Percentiles rank a stretch among this genome's conserved stretches.
Conservation (phyloP, 2,329 filamentous ascomycete species). For the Claviceps quebecensis region DNA sequence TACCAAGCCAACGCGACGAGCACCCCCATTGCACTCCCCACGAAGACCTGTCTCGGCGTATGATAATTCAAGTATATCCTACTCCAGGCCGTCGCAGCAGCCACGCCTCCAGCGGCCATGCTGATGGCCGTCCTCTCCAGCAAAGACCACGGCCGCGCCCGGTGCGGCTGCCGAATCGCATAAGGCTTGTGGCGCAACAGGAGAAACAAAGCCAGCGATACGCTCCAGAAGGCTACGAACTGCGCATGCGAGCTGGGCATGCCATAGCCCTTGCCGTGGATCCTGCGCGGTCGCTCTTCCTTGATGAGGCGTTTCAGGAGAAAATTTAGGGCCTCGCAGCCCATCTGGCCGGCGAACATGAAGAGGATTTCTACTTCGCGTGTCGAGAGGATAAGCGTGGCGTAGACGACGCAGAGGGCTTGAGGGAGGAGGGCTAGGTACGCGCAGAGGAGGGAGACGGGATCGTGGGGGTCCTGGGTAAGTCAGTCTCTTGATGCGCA, state of each 20-base stretch:
- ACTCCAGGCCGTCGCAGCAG: conserved; percentile 61
- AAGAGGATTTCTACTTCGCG: conserved; percentile 80
- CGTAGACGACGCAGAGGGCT: conserved; percentile 79
- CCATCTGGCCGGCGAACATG: conserved; percentile 84
- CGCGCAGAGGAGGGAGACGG: conserved; percentile 73
- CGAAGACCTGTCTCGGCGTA: conserved; percentile 74
- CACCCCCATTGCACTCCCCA: conserved; percentile 57
- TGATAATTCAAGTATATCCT: conserved; percentile 89
- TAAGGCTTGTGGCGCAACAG: conserved; percentile 59
- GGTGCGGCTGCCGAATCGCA: conserved; percentile 9
- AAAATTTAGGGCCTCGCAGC: conserved; percentile 86
- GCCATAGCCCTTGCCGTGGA: conserved; percentile 86
- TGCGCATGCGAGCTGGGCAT: conserved; percentile 95
- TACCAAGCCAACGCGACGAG: conserved; percentile 71
- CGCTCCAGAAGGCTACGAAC: conserved; percentile 82
- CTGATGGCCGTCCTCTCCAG: conserved; percentile 42
- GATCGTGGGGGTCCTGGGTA: conserved; percentile 70
- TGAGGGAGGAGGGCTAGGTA: conserved; percentile 92
- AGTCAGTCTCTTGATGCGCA: conserved; percentile 1
- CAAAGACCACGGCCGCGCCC: conserved; percentile 38
- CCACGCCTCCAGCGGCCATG: conserved; percentile 44
- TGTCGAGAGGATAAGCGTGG: conserved; percentile 77
- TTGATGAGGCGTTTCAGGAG: conserved; percentile 79
- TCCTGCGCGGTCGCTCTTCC: conserved; percentile 74
- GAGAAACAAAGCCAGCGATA: conserved; percentile 74